These are phyloP conservation scores for Russula sp. DNA, from an alignment of 768 basidiomycete species.

Conservation along the genomic window DNA sequence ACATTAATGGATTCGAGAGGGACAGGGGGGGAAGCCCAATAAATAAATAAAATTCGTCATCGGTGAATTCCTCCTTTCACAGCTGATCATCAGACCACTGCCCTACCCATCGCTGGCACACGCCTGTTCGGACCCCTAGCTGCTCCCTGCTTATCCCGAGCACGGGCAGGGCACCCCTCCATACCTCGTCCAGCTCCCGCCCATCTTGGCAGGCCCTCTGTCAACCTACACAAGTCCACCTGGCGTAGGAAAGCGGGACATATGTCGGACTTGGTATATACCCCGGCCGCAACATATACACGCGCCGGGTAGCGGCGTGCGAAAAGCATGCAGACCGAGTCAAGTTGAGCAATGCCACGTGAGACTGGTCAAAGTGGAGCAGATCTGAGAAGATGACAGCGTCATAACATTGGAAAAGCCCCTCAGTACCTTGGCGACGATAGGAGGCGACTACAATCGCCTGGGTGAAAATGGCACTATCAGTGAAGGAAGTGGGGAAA, in stretches of 20 bases:
- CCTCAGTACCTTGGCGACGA: neutral
- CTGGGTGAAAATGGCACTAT: neutral
- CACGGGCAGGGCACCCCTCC: slow-evolving; percentile 28
- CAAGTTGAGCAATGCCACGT: slow-evolving; percentile 48
- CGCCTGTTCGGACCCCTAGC: slow-evolving; percentile 47
- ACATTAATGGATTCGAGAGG: neutral
- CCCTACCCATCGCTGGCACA: slow-evolving; percentile 62
- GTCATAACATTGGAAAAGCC: slow-evolving; percentile 39
- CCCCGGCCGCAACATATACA: slow-evolving; percentile 58
- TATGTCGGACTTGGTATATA: slow-evolving; percentile 48
- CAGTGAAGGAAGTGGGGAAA: slow-evolving; percentile 16
- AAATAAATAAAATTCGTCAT: neutral
- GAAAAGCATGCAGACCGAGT: slow-evolving; percentile 47
- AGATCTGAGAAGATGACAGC: slow-evolving; percentile 65
- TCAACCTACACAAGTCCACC: slow-evolving; percentile 39
- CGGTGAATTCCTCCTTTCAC: slow-evolving; percentile 8
- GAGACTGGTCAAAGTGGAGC: slow-evolving; percentile 60
- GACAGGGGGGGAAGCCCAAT: neutral
- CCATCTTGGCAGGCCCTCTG: slow-evolving; percentile 34
- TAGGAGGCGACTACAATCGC: slow-evolving; percentile 2
- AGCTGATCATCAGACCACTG: slow-evolving; percentile 33
- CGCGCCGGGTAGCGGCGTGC: slow-evolving; percentile 36
- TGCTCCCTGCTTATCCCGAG: slow-evolving; percentile 42
- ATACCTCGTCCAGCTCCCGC: slow-evolving; percentile 24
- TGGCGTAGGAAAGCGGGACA: slow-evolving; percentile 49